Evolutionary conservation across 208 protist species (phyloP).

Genomic region (Acanthamoeba healyi): DNA sequence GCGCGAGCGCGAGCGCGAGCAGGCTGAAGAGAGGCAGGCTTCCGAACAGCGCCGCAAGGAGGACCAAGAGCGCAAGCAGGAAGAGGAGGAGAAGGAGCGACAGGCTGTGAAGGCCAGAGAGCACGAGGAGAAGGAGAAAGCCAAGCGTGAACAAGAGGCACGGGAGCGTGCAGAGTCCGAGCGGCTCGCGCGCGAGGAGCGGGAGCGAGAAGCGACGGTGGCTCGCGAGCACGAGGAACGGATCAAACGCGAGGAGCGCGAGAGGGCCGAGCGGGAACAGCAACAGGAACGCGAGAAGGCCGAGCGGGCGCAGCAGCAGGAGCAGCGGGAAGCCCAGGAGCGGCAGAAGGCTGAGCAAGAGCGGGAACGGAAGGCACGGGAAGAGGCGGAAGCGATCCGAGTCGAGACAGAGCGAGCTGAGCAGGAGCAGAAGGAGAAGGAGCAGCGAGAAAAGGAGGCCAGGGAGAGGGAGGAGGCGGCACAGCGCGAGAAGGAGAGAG

Average conservation of each 20-base stretch:
- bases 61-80: too few relatives aligned
- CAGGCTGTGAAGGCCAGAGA: too few relatives aligned
- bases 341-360: background rate
- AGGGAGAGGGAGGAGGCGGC: background rate
- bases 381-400: background rate
- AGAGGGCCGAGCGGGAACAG: background rate
- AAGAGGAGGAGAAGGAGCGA: background rate
- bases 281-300: background rate
- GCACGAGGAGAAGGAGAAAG: slow-evolving; percentile 5
- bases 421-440: background rate
- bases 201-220: too few relatives aligned
- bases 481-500: too few relatives aligned
- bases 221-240: too few relatives aligned
- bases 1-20: background rate
- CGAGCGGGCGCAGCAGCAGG: background rate
- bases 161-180: too few relatives aligned
- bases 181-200: too few relatives aligned
- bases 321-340: background rate
- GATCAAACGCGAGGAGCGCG: background rate
- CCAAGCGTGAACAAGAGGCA: background rate
- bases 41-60: background rate
- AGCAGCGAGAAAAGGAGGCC: background rate
- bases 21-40: background rate
- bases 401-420: background rate
- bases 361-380: background rate